Evolutionary conservation across 371 early-diverging fungal genomes (phyloP).

Genomic region (Rhizopus delemar): DNA sequence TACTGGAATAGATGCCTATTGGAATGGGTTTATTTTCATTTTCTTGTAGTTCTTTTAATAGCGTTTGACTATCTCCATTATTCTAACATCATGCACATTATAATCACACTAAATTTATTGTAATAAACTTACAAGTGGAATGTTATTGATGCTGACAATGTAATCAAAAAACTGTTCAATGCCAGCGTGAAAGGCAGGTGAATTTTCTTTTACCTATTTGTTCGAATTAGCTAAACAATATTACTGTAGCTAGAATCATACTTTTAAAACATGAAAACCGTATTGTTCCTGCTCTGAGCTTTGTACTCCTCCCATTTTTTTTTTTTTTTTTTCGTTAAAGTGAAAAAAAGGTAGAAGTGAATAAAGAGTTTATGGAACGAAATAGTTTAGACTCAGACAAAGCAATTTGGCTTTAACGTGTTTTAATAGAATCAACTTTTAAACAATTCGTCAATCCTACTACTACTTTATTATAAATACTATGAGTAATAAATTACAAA

Average conservation of each 20-base stretch:
- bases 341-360: slow-evolving; percentile 5
- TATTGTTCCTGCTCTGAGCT: slow-evolving; percentile 49
- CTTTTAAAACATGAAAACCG: slow-evolving; percentile 55
- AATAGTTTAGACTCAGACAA: too few species aligned
- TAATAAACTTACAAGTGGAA: slow-evolving; percentile 43
- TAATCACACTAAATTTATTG: slow-evolving; percentile 2
- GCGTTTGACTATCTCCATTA: slow-evolving; percentile 51
- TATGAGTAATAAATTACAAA: too few species aligned
- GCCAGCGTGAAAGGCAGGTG: slow-evolving; percentile 71
- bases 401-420: too few species aligned
- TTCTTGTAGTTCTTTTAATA: slow-evolving; percentile 50
- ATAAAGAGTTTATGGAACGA: too few species aligned
- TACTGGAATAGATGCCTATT: slow-evolving; percentile 70
- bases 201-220: slow-evolving; percentile 27
- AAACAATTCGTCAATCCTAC: too few species aligned
- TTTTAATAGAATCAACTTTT: too few species aligned
- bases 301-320: slow-evolving; percentile 43
- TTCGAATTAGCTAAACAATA: too few species aligned
- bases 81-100: slow-evolving; percentile 22
- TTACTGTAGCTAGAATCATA: slow-evolving; percentile 2
- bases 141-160: slow-evolving; percentile 67
- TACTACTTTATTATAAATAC: too few species aligned
- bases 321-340: not conserved
- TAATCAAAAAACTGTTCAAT: slow-evolving; percentile 80
- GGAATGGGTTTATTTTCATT: slow-evolving; percentile 57